Evolutionary conservation across 2,329 filamentous ascomycete genomes (phyloP), one percentile per base, ranked within the genome.

Genomic region (Achaetomium macrosporum): DNA sequence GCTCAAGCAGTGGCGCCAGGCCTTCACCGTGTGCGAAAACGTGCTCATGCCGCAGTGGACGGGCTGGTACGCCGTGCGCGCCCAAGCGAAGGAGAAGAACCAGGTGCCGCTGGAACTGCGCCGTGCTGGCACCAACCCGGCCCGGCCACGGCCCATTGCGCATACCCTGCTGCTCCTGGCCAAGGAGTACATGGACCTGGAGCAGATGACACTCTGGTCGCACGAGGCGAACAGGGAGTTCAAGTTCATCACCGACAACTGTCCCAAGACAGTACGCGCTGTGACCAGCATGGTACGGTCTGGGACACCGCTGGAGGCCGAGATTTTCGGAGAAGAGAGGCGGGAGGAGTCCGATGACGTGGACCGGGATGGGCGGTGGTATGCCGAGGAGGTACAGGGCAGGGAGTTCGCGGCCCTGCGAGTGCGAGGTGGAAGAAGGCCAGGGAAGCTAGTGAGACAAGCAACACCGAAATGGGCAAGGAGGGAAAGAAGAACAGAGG

Each of bases 31-130:
- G 47, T 92, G 88, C 65, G 92, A 97, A 71, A 71, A 76, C 25
- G 81, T 82, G 55, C 83, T 97, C 51, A 95, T 96, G 79, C 77
- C 80, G 1, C 76, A 80, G 33, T 96, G 90, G 79, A 79, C 80
- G 11, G 89, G 90, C 20, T 96, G 90, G 88, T 57, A 63, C 29
- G 51, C 58, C 2, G 65, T 64, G 40, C 70, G 70, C 8, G 48
- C 43, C 13, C 10, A 8, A 1, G 57, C 50, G 35, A 59, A 58
- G 46, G 65, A 61, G 17, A 59, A 59, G 48, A 65, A 63, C 17
- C 44, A 55, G 20, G 55, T 71, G 13, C 67, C 71, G 10, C 61
- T 73, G 29, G 71, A 73, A 46, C 57, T 69, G 43, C 73, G 72
- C 25, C 66, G 71, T 20, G 59, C 68, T 42, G 71, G 69, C 40